phyloP scores from a whole-genome alignment of 768 basidiomycete genomes.

The Hemileccinum rubropunctum region DNA sequence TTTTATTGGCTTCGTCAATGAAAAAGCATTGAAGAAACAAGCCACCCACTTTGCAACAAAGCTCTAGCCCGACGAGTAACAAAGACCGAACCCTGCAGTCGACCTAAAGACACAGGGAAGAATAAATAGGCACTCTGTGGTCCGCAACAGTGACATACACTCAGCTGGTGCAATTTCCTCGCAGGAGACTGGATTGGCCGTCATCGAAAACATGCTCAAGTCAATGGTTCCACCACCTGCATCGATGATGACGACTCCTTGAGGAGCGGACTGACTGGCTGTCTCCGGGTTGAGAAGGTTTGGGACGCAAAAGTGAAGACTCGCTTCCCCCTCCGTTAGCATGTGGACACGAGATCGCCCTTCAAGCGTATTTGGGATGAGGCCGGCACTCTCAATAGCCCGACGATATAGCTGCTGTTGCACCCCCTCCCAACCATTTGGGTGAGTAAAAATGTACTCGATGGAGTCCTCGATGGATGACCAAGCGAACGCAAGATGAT shows the following conservation, averaged over 20 bases:
- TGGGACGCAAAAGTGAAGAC: conserved; percentile 36
- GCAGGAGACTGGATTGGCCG: conserved; percentile 19
- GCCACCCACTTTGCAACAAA: conserved; percentile 34
- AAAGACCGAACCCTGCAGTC: conserved; percentile 45
- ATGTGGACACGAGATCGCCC: conserved; percentile 17
- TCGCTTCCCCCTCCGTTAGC: conserved; percentile 21
- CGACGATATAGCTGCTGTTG: conserved; percentile 24
- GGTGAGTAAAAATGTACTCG: conserved; percentile 24
- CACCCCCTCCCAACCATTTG: conserved; percentile 28
- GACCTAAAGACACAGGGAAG: conserved; percentile 28
- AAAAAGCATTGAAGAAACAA: background rate
- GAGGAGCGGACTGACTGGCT: conserved; percentile 17
- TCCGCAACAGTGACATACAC: conserved; percentile 9
- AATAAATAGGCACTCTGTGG: background rate
- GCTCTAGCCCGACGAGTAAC: conserved; percentile 39
- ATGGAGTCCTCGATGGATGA: conserved; percentile 9
- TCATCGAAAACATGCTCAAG: conserved; percentile 35
- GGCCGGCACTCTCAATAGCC: conserved; percentile 18
- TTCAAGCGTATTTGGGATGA: conserved; percentile 12
- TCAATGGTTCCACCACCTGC: conserved; percentile 38
- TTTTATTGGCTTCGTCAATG: background rate
- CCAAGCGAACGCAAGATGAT: conserved; percentile 17
- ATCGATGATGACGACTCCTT: conserved; percentile 42
- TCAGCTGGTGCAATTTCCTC: conserved; percentile 34
- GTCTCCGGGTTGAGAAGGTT: conserved; percentile 26